Conservation (phyloP, 768 basidiomycete species). For the Coprinopsis marcescibilis region DNA sequence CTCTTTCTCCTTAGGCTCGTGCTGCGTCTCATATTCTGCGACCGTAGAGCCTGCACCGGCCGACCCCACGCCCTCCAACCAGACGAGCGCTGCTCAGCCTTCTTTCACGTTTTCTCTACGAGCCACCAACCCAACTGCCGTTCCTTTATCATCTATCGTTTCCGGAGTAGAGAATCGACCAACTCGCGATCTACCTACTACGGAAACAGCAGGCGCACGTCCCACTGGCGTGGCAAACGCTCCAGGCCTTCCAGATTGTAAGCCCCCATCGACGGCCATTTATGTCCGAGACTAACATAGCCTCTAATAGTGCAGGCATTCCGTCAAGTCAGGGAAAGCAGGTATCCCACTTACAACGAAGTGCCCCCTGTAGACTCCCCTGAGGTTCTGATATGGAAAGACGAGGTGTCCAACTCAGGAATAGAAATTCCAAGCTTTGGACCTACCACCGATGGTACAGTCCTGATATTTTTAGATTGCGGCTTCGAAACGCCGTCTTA, state of each 20-base stretch:
- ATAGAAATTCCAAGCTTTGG: slow-evolving; percentile 50
- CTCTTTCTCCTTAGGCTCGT: no score
- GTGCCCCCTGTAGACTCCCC: slow-evolving; percentile 53
- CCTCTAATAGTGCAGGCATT: no score
- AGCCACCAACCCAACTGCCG: slow-evolving; percentile 52
- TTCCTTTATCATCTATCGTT: slow-evolving; percentile 46
- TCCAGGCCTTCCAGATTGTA: slow-evolving; percentile 51
- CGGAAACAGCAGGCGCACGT: slow-evolving; percentile 41
- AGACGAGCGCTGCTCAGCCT: no score
- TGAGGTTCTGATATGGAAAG: slow-evolving; percentile 64
- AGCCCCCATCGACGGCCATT: slow-evolving; percentile 10
- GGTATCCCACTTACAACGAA: slow-evolving; percentile 60
- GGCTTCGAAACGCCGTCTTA: no score
- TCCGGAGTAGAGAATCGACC: slow-evolving; percentile 33
- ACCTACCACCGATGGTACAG: slow-evolving; percentile 33
- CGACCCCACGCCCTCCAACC: no score
- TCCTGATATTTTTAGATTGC: no score
- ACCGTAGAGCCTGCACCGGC: no score
- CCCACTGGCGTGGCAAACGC: slow-evolving; percentile 50
- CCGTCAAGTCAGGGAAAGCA: slow-evolving; percentile 41
- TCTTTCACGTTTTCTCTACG: slow-evolving; percentile 35
- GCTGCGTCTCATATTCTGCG: no score
- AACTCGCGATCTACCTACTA: slow-evolving; percentile 39
- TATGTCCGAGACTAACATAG: neutral
- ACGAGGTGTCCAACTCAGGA: slow-evolving; percentile 49